Base-by-base conservation (phyloP, 2,329 filamentous ascomycete genomes). In the Epichloe uncinata region DNA sequence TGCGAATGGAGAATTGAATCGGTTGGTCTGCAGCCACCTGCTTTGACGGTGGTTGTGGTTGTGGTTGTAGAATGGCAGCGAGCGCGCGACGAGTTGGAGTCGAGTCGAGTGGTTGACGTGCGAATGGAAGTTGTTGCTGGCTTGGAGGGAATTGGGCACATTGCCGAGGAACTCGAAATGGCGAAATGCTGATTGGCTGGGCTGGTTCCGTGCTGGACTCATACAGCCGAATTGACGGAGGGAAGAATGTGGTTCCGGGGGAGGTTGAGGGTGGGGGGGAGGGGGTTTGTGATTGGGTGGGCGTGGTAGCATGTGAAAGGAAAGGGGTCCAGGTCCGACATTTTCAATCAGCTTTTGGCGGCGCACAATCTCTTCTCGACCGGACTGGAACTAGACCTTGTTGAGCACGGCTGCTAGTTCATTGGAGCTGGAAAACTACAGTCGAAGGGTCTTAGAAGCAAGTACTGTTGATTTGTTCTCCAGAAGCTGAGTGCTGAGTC, bases 81-180 rank as follows among this genome's bases (percentile, higher is more conserved):
- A 48, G 26, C 45, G 37, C 30, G 45, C 46, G 38, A 35, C 16
- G 46, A 26, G 34, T 22, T 26, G 7, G 30, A 35, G 11, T n/a
- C 34, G 34, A 16, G 18, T 36, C 26, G 26, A 42, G 40, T 42
- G 46, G 30, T 48, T 48, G 46, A 22, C 20, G 1, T 22, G 20
- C 4, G 38, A 36, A 42, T 40, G 40, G 40, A 42, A 36, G 38
- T 13, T 13, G n/a, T 22, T 18, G 38, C 16, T 22, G 20, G 35
- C 26, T 47, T 45, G 30, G 22, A 22, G 5, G 50, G 56, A 56
- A 56, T 54, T 53, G 56, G 54, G 56, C 49, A 52, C 50, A 73
- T 74, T 75, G 70, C 73, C 73, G 73, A 76, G 73, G 71, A 69
- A 68, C 63, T 66, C 55, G 63, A 71, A 74, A 69, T 71, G 63